A percentile compares a stretch with the other conserved stretches of the same genome.
Evolutionary conservation across 176 grass and related monocot genomes (phyloP).

Genomic region (maize (Zea mays)): DNA sequence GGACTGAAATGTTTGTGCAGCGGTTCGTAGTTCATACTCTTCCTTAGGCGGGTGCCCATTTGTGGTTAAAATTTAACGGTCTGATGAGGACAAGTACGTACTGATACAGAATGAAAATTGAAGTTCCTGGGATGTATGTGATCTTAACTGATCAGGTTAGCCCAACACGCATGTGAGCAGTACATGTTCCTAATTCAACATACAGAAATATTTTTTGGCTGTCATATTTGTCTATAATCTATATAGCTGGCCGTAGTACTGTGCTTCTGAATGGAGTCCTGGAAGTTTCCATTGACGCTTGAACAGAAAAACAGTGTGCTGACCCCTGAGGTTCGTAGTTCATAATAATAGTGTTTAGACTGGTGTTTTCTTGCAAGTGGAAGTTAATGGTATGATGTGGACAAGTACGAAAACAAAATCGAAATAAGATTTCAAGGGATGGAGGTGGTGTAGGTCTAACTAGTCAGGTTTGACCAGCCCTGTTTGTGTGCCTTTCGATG

Average conservation of each 20-base stretch:
- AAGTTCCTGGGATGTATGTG: neutral
- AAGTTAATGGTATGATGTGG: slow-evolving; percentile 17
- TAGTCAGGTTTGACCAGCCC: neutral
- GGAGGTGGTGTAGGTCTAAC: neutral
- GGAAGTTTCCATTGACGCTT: neutral
- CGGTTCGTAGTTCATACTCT: slow-evolving; percentile 1
- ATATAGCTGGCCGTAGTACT: neutral
- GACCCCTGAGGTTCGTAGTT: neutral
- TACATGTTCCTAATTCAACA: neutral
- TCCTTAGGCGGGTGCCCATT: neutral
- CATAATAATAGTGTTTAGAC: neutral
- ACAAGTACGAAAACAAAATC: neutral
- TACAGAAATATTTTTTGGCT: neutral
- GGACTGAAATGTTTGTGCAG: neutral
- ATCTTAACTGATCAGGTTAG: neutral
- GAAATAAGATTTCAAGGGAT: neutral
- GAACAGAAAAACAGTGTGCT: neutral
- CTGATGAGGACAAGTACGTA: neutral
- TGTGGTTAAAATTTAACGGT: slow-evolving; percentile 4
- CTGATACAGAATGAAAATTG: neutral
- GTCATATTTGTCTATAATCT: neutral
- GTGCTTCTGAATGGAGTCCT: slow-evolving; percentile 6
- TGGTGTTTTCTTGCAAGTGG: neutral
- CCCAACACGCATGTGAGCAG: neutral
- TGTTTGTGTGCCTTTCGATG: neutral